Conservation (phyloP, 1,284 basidiomycete genomes). For the Irpex lacteus region DNA sequence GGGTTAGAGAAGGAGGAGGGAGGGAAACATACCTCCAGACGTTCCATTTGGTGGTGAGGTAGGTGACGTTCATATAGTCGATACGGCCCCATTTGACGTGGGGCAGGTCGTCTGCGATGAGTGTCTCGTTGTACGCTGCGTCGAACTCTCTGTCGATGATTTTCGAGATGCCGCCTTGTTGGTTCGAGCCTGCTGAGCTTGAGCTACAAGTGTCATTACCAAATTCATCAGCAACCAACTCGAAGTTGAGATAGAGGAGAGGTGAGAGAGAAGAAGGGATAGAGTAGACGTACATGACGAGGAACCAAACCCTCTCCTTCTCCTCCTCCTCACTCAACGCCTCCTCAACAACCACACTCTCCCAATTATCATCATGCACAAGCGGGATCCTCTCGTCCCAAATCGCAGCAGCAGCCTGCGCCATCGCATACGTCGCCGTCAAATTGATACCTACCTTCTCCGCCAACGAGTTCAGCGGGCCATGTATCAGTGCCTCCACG, state of each 20-base stretch:
- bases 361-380: constrained; percentile 74
- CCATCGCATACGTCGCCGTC: constrained; percentile 49
- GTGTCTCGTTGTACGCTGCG: constrained; percentile 59
- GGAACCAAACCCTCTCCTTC: constrained; percentile 66
- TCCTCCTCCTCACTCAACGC: constrained; percentile 53
- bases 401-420: constrained; percentile 32
- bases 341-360: constrained; percentile 67
- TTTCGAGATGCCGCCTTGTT: constrained; percentile 57
- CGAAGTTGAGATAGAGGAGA: neutral
- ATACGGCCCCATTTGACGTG: constrained; percentile 76
- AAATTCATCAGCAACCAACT: too few species aligned
- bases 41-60: constrained; percentile 75
- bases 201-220: constrained; percentile 40
- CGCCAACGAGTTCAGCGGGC: constrained; percentile 53
- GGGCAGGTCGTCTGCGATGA: constrained; percentile 59
- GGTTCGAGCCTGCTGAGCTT: constrained; percentile 49
- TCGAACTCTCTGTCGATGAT: constrained; percentile 70
- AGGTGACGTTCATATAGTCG: constrained; percentile 78
- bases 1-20: too few species aligned
- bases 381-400: constrained; percentile 74
- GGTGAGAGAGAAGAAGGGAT: neutral
- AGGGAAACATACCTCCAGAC: constrained; percentile 64
- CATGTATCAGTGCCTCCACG: constrained; percentile 48
- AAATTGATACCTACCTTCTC: constrained; percentile 63
- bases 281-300: constrained; percentile 68